Evolutionary conservation across 164 flowering plant genomes (phyloP), one percentile per base, ranked within the genome.

Genomic region (Kalanchoe fedtschenkoi): DNA sequence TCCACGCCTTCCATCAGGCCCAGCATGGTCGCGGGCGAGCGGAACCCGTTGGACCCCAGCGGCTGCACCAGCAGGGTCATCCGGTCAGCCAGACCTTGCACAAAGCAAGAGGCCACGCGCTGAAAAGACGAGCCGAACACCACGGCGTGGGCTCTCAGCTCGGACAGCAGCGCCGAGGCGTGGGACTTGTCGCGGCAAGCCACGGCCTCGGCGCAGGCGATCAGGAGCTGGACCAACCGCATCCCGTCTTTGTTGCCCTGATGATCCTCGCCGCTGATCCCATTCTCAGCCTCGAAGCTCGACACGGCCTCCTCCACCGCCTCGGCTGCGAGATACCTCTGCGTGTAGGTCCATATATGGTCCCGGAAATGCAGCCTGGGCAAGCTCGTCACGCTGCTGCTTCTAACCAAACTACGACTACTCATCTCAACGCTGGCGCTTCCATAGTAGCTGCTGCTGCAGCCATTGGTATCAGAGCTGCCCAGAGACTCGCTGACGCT

Each of bases 111-210:
- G 29, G 85, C 84, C 1, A 83, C 87, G 0, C 86, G 77, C 53
- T 84, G 89, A 62, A 84, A 84, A 1, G 89, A 76, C 15, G 89
- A 72, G 35, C 89, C 89, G 19, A 81, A 78, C 24, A 84, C 85
- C 43, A 81, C 60, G 17, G 89, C 89, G 64, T 74, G 71, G 6
- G 78, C 67, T 26, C 77, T 66, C 14, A 84, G 84, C 66, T 84
- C 81, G 0, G 80, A 75, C 19, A 84, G 64, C 42, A 84, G 65
- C 0, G 64, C 65, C 0, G 83, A 76, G 35, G 89, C 86, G 34
- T 84, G 80, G 4, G 76, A 61, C 68, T 75, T 81, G 62, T 84
- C 86, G 4, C 84, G 80, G 44, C 89, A 84, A 63, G 86, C 86
- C 51, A 81, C 86, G 0, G 86, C 86, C 66, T 81, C 86, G 1